These are phyloP conservation scores for Volvox carteri DNA, from an alignment of 163 green algal genomes.

Conservation along the genomic window DNA sequence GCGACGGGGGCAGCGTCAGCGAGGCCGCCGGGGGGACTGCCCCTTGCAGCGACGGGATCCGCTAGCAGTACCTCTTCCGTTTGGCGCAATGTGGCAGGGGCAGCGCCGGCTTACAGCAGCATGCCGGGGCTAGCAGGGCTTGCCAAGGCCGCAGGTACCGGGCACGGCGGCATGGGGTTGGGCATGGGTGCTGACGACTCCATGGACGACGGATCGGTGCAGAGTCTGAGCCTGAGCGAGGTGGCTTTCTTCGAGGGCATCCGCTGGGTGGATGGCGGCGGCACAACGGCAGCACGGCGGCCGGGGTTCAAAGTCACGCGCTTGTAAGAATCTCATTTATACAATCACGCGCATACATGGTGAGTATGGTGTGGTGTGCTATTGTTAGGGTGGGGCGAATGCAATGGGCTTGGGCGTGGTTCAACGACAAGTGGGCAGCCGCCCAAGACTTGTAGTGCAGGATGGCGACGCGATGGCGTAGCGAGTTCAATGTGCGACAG, in stretches of 20 bases:
- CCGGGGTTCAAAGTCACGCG: slow-evolving; percentile 11
- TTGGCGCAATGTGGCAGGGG: neutral
- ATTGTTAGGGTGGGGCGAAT: no score
- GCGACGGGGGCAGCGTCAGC: no score
- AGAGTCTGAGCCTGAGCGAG: slow-evolving; percentile 31
- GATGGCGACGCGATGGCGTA: no score
- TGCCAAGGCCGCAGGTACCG: neutral
- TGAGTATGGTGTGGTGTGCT: no score
- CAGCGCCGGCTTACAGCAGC: neutral
- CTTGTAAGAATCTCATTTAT: slow-evolving; percentile 4
- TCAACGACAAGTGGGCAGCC: no score
- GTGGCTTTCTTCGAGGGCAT: slow-evolving; percentile 44
- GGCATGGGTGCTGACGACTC: neutral
- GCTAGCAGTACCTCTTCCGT: neutral
- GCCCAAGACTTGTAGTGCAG: no score
- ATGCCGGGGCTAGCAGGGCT: neutral
- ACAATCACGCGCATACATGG: neutral
- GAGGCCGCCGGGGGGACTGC: no score
- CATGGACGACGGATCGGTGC: neutral
- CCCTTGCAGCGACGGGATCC: neutral
- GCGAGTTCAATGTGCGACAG: no score
- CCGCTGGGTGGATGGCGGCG: slow-evolving; percentile 19
- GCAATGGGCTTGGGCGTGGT: no score
- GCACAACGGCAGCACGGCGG: neutral
- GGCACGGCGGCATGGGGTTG: neutral